These are phyloP conservation scores for Alternaria atra DNA, from an alignment of 2,329 filamentous ascomycete species.

Conservation along the genomic window DNA sequence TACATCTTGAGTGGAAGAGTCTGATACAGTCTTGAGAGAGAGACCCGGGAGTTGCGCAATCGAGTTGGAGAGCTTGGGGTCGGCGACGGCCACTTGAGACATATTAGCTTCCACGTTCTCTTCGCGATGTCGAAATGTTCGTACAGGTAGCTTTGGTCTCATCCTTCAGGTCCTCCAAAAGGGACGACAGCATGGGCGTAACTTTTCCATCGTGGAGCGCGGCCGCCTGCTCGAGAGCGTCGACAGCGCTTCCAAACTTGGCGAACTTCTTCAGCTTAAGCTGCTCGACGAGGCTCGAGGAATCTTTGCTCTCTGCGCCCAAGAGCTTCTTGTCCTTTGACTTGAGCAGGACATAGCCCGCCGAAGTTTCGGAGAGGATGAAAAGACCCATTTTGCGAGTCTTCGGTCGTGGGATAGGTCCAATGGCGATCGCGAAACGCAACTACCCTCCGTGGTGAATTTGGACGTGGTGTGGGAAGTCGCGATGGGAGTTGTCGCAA, in stretches of 20 bases:
- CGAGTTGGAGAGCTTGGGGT: constrained; percentile 87
- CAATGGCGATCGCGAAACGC: constrained; percentile 17
- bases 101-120: constrained; percentile 23
- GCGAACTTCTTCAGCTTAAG: constrained; percentile 95
- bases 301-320: constrained; percentile 75
- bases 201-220: constrained; percentile 90
- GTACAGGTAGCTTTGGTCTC: constrained; percentile 88
- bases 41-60: constrained; percentile 92
- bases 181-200: constrained; percentile 80
- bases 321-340: constrained; percentile 98
- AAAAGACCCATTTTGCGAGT: constrained; percentile 53
- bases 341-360: constrained; percentile 98
- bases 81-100: constrained; percentile 77
- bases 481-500: constrained; percentile 28
- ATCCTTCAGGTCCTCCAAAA: constrained; percentile 91
- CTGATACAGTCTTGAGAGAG: constrained; percentile 83
- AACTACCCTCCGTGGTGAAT: constrained; percentile 19
- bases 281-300: constrained; percentile 87
- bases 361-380: constrained; percentile 56
- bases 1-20: constrained; percentile 83
- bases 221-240: constrained; percentile 84
- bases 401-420: constrained; percentile 8
- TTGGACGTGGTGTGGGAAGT: constrained; percentile 28
- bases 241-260: constrained; percentile 94
- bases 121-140: constrained; percentile 3